phyloP scores from a whole-genome alignment of 2,329 filamentous ascomycete genomes.

The Colletotrichum musae region DNA sequence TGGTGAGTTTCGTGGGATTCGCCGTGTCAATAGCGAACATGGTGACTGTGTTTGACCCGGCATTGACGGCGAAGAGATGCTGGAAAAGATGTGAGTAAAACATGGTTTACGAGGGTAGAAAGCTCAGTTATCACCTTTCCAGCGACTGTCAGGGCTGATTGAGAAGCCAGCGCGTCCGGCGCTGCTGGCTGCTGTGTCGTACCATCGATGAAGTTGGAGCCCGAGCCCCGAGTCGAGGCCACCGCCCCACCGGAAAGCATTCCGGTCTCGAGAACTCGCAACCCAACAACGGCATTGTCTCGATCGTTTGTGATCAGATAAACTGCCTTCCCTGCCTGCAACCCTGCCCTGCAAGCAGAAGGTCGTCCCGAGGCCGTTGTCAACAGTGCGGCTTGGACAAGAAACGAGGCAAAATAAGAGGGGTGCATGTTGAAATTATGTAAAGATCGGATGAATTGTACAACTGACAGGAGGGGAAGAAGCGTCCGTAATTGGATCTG shows the following conservation, averaged over 20 bases:
- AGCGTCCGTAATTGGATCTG: too few species aligned
- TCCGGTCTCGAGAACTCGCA: constrained; percentile 64
- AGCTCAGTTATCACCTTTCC: constrained; percentile 59
- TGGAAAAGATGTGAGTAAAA: constrained; percentile 17
- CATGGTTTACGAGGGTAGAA: background rate
- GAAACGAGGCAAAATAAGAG: background rate
- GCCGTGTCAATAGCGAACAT: constrained; percentile 61
- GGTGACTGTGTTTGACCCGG: constrained; percentile 66
- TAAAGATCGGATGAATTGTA: background rate
- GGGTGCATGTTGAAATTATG: background rate
- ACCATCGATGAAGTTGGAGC: constrained; percentile 57
- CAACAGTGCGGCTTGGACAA: background rate
- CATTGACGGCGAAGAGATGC: constrained; percentile 67
- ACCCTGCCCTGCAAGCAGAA: background rate
- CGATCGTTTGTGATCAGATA: constrained; percentile 71
- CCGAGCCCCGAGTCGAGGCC: constrained; percentile 63
- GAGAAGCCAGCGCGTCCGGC: constrained; percentile 66
- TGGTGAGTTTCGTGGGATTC: constrained; percentile 60
- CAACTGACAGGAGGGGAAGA: background rate
- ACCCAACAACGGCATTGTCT: constrained; percentile 63
- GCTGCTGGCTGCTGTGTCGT: constrained; percentile 54
- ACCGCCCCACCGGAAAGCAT: constrained; percentile 58
- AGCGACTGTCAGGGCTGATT: constrained; percentile 64
- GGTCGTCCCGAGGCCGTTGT: background rate
- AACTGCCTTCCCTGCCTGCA: constrained; percentile 52